Evolutionary conservation across 257 asterid genomes (phyloP), one percentile per base, ranked within the genome.

Genomic region (Cruciata laevipes): DNA sequence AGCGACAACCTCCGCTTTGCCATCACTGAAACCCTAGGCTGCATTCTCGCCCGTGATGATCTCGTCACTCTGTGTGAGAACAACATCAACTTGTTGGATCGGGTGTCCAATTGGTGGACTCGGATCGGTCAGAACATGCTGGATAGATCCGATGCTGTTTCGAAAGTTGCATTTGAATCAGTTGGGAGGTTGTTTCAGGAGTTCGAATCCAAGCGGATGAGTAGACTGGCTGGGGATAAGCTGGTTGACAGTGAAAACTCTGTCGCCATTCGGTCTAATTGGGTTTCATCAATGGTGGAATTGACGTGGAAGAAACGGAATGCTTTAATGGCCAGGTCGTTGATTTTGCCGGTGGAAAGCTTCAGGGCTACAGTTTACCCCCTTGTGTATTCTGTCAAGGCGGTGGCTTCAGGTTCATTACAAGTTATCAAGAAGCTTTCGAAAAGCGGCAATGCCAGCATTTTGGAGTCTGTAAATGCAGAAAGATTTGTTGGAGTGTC

Each of bases 201-300:
- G 78, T 86, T 90, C 38, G 97, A 90, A 65, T 84, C 97, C 0
- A 90, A 90, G 75, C 78, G 92, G 71, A 88, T 88, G 97, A 90
- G 97, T 57, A 80, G 97, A 40, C 84, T 90, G 52, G 97, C 97
- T 1, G 95, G 97, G 8, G 97, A 90, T 78, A 90, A 90, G 79
- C 83, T 90, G n/a, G 86, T 90, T 33, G 95, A 84, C 78, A 90
- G 90, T 55, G 97, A 90, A 69, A 90, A 90, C 30, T 86, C 95
- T 0, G 96, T 90, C 3, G 97, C 95, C 11, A 83, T 90, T 71
- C 76, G 97, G 42, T 88, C 97, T 4, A 87, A 88, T 67, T 90
- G 97, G 97, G 81, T 90, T 62, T 81, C 87, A 0, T 82, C 85
- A 2, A 88, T 85, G 96, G 90, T 85, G 57, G 96, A 90, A 71